Percentiles rank a stretch among this genome's conserved stretches.
phyloP scores from a whole-genome alignment of 2,329 filamentous ascomycete species.

The Aspergillus felis region DNA sequence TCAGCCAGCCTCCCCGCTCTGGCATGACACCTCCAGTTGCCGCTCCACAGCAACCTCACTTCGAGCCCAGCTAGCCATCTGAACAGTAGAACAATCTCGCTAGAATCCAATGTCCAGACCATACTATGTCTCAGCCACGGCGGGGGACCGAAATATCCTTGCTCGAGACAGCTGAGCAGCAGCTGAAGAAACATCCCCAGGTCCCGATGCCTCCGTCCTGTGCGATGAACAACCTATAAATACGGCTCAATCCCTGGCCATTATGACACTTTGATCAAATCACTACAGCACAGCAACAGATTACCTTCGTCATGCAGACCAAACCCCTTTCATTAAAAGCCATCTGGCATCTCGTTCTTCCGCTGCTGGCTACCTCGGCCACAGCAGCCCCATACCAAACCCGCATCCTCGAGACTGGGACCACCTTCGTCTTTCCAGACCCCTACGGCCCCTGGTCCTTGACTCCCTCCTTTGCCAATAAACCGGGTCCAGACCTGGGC shows the following conservation, averaged over 20 bases:
- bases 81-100: not conserved
- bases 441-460: slow-evolving; percentile 4
- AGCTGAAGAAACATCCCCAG: not conserved
- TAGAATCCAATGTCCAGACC: not conserved
- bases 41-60: not conserved
- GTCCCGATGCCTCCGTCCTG: not conserved
- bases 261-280: not conserved
- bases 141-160: not conserved
- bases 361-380: not conserved
- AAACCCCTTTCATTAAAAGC: not conserved
- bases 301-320: not conserved
- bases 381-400: slow-evolving; percentile 3
- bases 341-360: not conserved
- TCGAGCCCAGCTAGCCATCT: not conserved
- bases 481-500: slow-evolving; percentile 3
- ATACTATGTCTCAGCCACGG: not conserved
- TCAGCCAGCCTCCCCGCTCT: not conserved
- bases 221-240: not conserved
- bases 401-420: slow-evolving; percentile 1
- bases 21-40: not conserved
- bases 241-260: not conserved
- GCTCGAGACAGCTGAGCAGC: not conserved
- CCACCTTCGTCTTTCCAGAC: slow-evolving; percentile 1
- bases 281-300: not conserved
- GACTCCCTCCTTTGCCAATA: not conserved